Evolutionary conservation across 2,329 filamentous ascomycete genomes (phyloP), one percentile per base, ranked within the genome.

Genomic region (Ophiocordyceps camponoti-saundersi): DNA sequence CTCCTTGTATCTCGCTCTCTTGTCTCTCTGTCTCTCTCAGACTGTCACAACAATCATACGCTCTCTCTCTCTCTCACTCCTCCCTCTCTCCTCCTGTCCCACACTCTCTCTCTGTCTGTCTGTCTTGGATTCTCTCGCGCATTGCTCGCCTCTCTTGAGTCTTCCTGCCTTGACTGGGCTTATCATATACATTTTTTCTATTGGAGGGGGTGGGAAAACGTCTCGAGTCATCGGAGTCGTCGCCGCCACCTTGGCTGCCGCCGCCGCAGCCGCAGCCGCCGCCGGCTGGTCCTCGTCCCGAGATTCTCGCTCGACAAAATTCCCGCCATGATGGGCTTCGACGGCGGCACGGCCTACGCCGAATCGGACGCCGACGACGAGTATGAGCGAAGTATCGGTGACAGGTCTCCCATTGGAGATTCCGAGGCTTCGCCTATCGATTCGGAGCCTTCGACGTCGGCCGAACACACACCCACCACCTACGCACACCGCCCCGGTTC

Each of bases 281-380:
- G 26, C 5, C 26, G 8, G 26, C 26, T 29, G 4, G 7, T 29
- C 5, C 7, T 10, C 26, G 7, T 29, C 26, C 16, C 34, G 16
- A 16, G n/a, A 39, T 18, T 39, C 34, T 10, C 16, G 15, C 34
- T n/a, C 6, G n/a, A 18, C 13, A 10, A 39, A 29, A 29, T 10
- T 29, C 26, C 26, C 26, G 34, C 34, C 34, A 62, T 61, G 57
- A 77, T 77, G 75, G 75, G 72, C 61, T 80, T 80, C 65, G 75
- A 77, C 57, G 71, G 72, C 52, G 77, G 77, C 58, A 80, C 78
- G 53, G 77, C 79, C 50, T 88, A 87, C 63, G 79, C 84, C 61
- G 84, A 86, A 65, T 86, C 79, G 53, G 84, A 86, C 60, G 82
- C 82, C 56, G 84, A 87, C 65, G 85, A 89, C 65, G 85, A 89